Percentiles rank a stretch among this genome's conserved stretches.
Evolutionary conservation across 139 green algal genomes (phyloP).

Genomic region (Astrephomene gubernaculifera): DNA sequence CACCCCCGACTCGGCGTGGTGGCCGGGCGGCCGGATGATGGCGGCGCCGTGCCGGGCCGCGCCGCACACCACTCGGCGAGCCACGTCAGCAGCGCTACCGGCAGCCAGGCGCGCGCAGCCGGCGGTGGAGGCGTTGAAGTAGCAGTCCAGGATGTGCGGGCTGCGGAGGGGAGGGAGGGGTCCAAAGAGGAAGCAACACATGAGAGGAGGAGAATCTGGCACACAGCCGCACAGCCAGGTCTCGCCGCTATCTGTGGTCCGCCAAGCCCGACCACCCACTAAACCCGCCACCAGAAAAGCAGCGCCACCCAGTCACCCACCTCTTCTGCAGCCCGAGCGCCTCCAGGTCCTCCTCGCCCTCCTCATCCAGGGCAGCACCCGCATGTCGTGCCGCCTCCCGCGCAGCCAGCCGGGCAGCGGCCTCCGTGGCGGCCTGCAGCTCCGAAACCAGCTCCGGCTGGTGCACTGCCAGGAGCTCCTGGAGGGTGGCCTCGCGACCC

Average conservation of each 20-base stretch:
- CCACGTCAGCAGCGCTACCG: slow-evolving; percentile 72
- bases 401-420: background rate
- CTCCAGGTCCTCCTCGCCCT: background rate
- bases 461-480: slow-evolving; percentile 76
- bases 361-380: too few species aligned
- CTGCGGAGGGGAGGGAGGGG: background rate
- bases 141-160: slow-evolving; percentile 68
- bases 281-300: too few species aligned
- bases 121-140: slow-evolving; percentile 76
- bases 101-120: slow-evolving; percentile 75
- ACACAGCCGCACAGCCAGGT: too few species aligned
- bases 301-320: background rate
- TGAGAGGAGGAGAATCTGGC: too few species aligned
- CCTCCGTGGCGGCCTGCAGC: slow-evolving; percentile 32
- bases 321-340: background rate
- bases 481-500: slow-evolving; percentile 60
- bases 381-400: background rate
- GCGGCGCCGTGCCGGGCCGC: slow-evolving; percentile 58
- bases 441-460: slow-evolving; percentile 60
- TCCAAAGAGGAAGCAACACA: too few species aligned
- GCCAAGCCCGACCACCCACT: too few species aligned
- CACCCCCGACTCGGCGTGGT: slow-evolving; percentile 79
- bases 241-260: too few species aligned
- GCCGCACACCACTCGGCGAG: slow-evolving; percentile 53
- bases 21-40: slow-evolving; percentile 64